Evolutionary conservation across 345 rosid genomes (phyloP).

Genomic region (Eucalyptus curtisii): DNA sequence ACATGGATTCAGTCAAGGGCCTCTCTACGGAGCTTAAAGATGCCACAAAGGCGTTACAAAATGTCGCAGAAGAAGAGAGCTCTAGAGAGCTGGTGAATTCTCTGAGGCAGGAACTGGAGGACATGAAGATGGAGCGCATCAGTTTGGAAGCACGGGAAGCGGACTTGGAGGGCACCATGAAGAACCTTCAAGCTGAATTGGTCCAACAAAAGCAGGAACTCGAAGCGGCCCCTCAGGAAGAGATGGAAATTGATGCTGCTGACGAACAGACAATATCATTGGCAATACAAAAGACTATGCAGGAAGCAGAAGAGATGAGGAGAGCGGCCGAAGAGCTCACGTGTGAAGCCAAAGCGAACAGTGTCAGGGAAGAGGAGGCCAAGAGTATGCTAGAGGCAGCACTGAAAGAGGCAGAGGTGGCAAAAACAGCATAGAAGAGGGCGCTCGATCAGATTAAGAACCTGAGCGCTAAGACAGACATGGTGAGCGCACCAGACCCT

Average conservation of each 20-base stretch:
- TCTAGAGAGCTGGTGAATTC: conserved; percentile 23
- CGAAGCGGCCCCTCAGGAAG: background rate
- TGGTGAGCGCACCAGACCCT: background rate
- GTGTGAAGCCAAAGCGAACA: conserved; percentile 34
- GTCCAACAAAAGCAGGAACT: background rate
- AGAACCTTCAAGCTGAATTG: background rate
- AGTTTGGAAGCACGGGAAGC: conserved; percentile 16
- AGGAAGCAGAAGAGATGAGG: conserved; percentile 42
- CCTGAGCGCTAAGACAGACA: conserved; percentile 17
- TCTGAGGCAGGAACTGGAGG: conserved; percentile 42
- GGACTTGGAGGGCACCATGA: background rate
- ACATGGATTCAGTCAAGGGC: conserved; percentile 34
- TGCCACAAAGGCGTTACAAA: conserved; percentile 40
- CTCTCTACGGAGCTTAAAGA: conserved; percentile 57
- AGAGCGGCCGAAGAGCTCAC: conserved; percentile 14
- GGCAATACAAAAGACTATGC: conserved; percentile 33
- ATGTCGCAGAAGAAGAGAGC: conserved; percentile 52
- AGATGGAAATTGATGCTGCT: background rate
- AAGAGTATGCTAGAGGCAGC: conserved; percentile 31
- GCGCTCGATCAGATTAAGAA: conserved; percentile 30
- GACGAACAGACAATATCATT: background rate
- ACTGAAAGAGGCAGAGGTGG: conserved; percentile 34
- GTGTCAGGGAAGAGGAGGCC: conserved; percentile 16
- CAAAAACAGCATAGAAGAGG: conserved; percentile 38
- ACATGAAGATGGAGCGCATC: conserved; percentile 22